phyloP scores from a whole-genome alignment of 2,329 filamentous ascomycete species.

The Penicillium aurantiogriseum region DNA sequence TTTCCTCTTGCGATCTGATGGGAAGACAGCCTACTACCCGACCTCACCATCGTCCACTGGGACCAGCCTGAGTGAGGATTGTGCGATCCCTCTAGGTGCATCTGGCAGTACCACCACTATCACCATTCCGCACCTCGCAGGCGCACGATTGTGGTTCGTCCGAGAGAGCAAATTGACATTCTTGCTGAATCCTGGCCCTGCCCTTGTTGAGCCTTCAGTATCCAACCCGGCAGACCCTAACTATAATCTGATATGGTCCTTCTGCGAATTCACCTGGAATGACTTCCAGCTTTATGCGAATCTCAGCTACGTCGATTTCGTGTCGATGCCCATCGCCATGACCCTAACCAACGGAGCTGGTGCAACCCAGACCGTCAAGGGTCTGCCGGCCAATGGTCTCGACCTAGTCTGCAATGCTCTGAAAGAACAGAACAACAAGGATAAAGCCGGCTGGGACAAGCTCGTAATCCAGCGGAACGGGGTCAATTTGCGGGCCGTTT shows the following conservation, averaged over 20 bases:
- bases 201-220: constrained; percentile 71
- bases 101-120: constrained; percentile 60
- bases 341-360: constrained; percentile 47
- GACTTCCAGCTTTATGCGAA: constrained; percentile 62
- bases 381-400: constrained; percentile 59
- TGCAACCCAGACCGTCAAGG: constrained; percentile 53
- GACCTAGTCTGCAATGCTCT: constrained; percentile 56
- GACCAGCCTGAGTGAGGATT: constrained; percentile 55
- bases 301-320: constrained; percentile 74
- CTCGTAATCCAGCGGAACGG: constrained; percentile 52
- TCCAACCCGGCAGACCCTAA: constrained; percentile 65
- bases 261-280: constrained; percentile 70
- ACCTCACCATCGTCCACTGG: constrained; percentile 54
- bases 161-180: constrained; percentile 63
- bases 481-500: constrained; percentile 41
- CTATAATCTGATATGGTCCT: constrained; percentile 62
- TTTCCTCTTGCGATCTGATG: constrained; percentile 65
- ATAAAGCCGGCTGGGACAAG: constrained; percentile 62
- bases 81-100: constrained; percentile 62
- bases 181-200: constrained; percentile 68
- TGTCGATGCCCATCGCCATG: constrained; percentile 62
- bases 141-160: constrained; percentile 71
- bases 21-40: constrained; percentile 64
- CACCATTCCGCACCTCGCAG: constrained; percentile 67
- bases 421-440: constrained; percentile 53